phyloP scores from a whole-genome alignment of 2,329 filamentous ascomycete genomes.

The Colletotrichum ledebouriae region DNA sequence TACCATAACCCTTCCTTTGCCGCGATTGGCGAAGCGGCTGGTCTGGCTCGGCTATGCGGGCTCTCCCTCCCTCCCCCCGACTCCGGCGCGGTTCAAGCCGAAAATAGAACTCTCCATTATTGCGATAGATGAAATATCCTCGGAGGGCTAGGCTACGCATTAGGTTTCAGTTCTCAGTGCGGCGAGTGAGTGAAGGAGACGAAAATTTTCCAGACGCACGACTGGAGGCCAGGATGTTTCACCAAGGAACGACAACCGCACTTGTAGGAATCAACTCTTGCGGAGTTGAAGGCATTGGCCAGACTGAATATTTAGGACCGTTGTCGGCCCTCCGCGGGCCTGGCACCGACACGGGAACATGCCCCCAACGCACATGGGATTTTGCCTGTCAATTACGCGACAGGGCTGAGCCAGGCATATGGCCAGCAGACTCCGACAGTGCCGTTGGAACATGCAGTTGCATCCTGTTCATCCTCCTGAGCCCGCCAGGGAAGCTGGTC shows the following conservation, averaged over 20 bases:
- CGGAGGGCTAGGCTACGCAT: conserved; percentile 2
- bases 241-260: conserved; percentile 10
- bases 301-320: conserved; percentile 5
- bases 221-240: conserved; percentile 10
- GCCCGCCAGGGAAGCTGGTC: neutral
- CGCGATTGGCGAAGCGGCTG: conserved; percentile 3
- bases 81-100: conserved; percentile 24
- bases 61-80: neutral
- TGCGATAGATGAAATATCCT: conserved; percentile 20
- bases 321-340: neutral
- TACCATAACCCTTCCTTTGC: conserved; percentile 11
- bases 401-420: conserved; percentile 10
- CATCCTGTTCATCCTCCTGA: neutral
- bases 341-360: conserved; percentile 4
- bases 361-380: conserved; percentile 13
- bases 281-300: conserved; percentile 7
- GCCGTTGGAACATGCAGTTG: neutral
- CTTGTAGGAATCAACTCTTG: conserved; percentile 5
- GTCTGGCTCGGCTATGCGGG: conserved; percentile 21
- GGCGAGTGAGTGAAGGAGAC: conserved; percentile 11
- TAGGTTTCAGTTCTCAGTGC: conserved; percentile 29
- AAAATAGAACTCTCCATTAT: conserved; percentile 27
- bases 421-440: conserved; percentile 1
- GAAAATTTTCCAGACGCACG: conserved; percentile 25
- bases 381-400: neutral